Base-by-base conservation (phyloP, 1,284 basidiomycete genomes). In the Athelia psychrophila region DNA sequence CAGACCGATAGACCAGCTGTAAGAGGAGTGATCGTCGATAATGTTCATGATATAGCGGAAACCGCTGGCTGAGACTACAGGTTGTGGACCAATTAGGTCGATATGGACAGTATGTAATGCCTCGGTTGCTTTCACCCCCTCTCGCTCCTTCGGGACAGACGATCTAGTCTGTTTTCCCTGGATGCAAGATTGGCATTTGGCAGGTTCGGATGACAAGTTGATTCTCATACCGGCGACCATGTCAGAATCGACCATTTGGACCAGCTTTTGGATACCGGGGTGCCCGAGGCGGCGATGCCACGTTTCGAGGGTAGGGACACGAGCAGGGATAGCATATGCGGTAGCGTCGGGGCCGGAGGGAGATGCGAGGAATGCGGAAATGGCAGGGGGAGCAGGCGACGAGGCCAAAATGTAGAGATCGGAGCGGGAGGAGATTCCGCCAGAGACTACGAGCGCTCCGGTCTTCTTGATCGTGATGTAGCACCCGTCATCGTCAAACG, bases 211-310 rank as follows among this genome's bases (percentile, higher is more conserved):
- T 0, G 63, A 61, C 16, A 62, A 56, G 46, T 60, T 51, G 23
- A 60, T 35, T 6, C 56, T 64, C 68, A 68, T 69, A 71, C 70
- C 71, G 63, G 54, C 42, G 13, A 60, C 60, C 10, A 59, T 44
- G 9, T 55, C 50, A 1, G 54, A 50, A 2, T 53, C 50, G 0
- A 65, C 65, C 61, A 72, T 69, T 2, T 64, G 47, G 2, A 49
- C 48, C 1, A 72, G 54, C 0, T 62, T 44, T 18, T 61, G 49
- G 22, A 59, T 56, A 48, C 65, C 66, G 2, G 63, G 57, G 50
- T 73, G 70, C 0, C 67, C 65, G 3, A 70, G 64, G 12, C 60
- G 59, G 18, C 50, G 51, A 48, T 71, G 69, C 64, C 66, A 71
- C 2, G 64, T 68, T 18, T 67, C 58, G 3, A 68, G 33, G 25